These are phyloP conservation scores for Meira miltonrushii DNA, from an alignment of 1,284 basidiomycete genomes.

Conservation along the genomic window DNA sequence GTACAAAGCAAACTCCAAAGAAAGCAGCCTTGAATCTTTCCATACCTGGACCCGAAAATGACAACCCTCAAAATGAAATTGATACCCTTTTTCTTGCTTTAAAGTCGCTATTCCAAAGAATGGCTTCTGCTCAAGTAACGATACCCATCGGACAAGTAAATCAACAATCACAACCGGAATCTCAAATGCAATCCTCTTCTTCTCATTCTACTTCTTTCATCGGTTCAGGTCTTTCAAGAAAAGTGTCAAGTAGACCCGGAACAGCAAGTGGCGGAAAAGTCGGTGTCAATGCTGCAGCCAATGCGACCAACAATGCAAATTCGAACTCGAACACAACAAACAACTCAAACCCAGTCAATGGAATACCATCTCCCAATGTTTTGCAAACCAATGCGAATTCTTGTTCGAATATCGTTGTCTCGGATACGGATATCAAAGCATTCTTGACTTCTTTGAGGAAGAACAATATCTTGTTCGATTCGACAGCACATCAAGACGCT, in stretches of 20 bases:
- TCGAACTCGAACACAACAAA: too few species aligned
- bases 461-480: slow-evolving; percentile 46
- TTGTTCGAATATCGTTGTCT: slow-evolving; percentile 25
- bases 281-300: too few species aligned
- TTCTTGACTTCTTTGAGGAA: slow-evolving; percentile 40
- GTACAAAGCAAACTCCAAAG: neutral
- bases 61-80: neutral
- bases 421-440: slow-evolving; percentile 27
- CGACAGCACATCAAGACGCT: slow-evolving; percentile 67
- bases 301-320: too few species aligned
- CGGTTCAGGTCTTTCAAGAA: neutral
- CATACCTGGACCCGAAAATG: neutral
- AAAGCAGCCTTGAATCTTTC: neutral
- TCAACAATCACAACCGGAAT: neutral
- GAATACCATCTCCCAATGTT: too few species aligned
- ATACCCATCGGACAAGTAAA: neutral
- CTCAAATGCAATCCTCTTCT: neutral
- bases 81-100: neutral
- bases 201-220: neutral
- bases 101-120: neutral
- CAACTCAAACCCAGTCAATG: too few species aligned
- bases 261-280: too few species aligned
- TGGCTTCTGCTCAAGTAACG: neutral
- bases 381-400: slow-evolving; percentile 21
- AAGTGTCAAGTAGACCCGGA: neutral